Base-by-base conservation (phyloP, 352 stramenopile species). In the Pythium oligandrum region DNA sequence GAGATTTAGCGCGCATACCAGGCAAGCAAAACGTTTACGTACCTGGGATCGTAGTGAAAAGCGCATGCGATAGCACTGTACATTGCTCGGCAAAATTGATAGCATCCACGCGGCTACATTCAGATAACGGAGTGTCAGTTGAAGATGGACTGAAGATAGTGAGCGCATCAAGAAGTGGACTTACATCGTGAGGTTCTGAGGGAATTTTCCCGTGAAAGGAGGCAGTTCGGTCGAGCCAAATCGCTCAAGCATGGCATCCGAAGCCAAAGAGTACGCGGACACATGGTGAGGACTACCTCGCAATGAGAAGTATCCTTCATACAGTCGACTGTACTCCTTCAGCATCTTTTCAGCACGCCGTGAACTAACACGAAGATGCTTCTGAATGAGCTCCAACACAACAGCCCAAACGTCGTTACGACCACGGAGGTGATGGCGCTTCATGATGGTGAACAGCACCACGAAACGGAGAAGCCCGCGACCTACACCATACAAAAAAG, bases 41-140 rank as follows among this genome's bases (percentile, higher is more conserved):
- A 88, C 83, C 70, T 65, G 85, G 81, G 49, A 95, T 93, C 39
- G 66, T 78, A 49, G 72, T 81, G 55, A 95, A 95, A 1, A 95
- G 51, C 5, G 81, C 76, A 59, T 95, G 85, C 1, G 81, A 88
- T 31, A 93, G 44, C 12, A 95, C 57, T 3, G 85, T 95, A 59
- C 81, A 91, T 9, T 93, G 82, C 46, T 83, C 60, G 0, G 79
- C 78, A 72, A 75, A 95, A 17, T 75, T 66, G 7, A 74, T 69
- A 42, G 85, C 63, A 34, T 87, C 68, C 6, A 84, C 63, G 51
- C 77, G 72, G 1, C 79, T 90, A 36, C 33, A 46, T 7, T 31
- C 43, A 48, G 8, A 51, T n/a, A n/a, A 40, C 10, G 17, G 2
- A 46, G 0, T 12, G 26, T 52, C 43, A 58, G 34, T 40, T 52